A percentile compares a stretch with the other conserved stretches of the same genome.
These are phyloP conservation scores for Wickerhamiella vanderwaltii DNA, from an alignment of 805 yeast genomes.

Conservation along the genomic window DNA sequence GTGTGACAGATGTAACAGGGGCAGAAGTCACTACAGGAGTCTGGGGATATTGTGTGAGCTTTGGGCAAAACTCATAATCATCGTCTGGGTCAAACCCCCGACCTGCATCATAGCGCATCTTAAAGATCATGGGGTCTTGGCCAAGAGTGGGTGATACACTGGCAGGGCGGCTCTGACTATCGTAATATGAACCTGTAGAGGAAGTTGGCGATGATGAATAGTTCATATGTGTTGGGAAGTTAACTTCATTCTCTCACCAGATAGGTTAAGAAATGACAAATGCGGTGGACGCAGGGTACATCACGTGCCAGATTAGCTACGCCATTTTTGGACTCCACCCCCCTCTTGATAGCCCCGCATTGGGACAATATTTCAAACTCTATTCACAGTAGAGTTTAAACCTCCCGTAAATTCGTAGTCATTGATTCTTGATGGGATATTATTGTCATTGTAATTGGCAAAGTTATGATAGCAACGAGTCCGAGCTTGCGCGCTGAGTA, in stretches of 20 bases:
- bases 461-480: too few species aligned
- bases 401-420: too few species aligned
- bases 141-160: constrained; percentile 25
- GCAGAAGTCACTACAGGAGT: neutral
- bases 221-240: constrained; percentile 15
- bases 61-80: constrained; percentile 60
- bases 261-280: constrained; percentile 3
- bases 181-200: constrained; percentile 18
- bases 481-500: too few species aligned
- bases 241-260: neutral
- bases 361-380: too few species aligned
- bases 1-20: neutral
- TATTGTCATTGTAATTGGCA: too few species aligned
- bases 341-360: too few species aligned
- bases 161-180: constrained; percentile 14
- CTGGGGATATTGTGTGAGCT: constrained; percentile 17
- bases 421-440: too few species aligned
- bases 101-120: constrained; percentile 33
- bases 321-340: too few species aligned
- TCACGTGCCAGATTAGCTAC: too few species aligned
- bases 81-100: constrained; percentile 62
- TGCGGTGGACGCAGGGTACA: constrained; percentile 9
- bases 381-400: too few species aligned
- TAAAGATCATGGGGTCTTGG: constrained; percentile 21
- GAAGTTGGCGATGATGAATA: constrained; percentile 18